A percentile compares a stretch with the other conserved stretches of the same genome.
These are phyloP conservation scores for Rosa rugosa DNA, from an alignment of 306 rosid species.

Conservation along the genomic window DNA sequence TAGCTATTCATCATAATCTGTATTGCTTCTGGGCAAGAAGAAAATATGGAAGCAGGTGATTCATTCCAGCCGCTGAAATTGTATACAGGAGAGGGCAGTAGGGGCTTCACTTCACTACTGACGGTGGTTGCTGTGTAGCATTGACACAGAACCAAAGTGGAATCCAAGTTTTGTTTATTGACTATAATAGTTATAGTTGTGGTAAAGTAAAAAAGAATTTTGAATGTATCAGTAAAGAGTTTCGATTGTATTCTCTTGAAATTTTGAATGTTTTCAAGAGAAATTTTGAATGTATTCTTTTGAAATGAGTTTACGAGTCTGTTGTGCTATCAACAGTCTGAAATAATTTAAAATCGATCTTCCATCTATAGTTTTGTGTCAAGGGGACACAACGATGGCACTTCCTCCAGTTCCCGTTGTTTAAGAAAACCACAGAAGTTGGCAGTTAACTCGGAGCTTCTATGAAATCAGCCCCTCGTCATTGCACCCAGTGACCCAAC, in stretches of 20 bases:
- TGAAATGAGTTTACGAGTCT: neutral
- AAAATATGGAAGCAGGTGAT: conserved; percentile 10
- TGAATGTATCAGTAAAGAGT: neutral
- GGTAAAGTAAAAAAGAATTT: neutral
- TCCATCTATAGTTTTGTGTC: too few relatives aligned
- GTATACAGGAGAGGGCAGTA: neutral
- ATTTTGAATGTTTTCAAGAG: neutral
- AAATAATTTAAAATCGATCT: too few relatives aligned
- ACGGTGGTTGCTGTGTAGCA: neutral
- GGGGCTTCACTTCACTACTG: neutral
- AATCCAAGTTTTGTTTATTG: neutral
- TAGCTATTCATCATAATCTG: conserved; percentile 35
- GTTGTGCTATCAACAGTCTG: neutral
- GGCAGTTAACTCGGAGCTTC: too few relatives aligned
- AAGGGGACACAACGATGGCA: too few relatives aligned
- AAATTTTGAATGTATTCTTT: neutral
- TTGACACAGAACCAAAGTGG: neutral
- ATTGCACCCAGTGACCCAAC: too few relatives aligned
- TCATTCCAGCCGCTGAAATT: neutral
- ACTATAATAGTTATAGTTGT: neutral
- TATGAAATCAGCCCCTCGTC: too few relatives aligned
- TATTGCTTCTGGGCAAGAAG: neutral
- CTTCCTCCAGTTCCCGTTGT: too few relatives aligned
- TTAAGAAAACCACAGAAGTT: too few relatives aligned
- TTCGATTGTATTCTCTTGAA: too few relatives aligned